These are phyloP conservation scores for Oryza rufipogon DNA, from an alignment of 176 grass and related monocot genomes.

Conservation along the genomic window DNA sequence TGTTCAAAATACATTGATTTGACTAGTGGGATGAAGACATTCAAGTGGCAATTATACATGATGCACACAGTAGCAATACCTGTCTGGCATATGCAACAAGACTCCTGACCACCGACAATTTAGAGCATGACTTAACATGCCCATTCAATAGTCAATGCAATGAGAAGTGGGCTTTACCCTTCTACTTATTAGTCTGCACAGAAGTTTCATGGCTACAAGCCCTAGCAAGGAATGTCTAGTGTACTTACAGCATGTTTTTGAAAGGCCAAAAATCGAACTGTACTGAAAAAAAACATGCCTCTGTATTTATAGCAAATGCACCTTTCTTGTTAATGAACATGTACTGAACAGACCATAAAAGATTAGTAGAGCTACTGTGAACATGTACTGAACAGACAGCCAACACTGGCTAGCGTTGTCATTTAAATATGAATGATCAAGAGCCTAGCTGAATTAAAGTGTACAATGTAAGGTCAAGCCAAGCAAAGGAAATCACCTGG, in stretches of 20 bases:
- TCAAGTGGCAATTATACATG: constrained; percentile 10
- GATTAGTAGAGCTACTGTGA: neutral
- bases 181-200: neutral
- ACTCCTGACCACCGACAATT: neutral
- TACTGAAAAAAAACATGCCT: neutral
- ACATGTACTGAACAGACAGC: neutral
- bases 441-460: neutral
- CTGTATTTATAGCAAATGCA: neutral
- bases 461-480: constrained; percentile 4
- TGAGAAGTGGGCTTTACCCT: neutral
- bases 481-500: constrained; percentile 63
- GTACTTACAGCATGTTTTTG: neutral
- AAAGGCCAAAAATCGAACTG: neutral
- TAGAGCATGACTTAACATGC: constrained; percentile 5
- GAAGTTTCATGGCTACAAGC: neutral
- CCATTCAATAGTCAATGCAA: constrained; percentile 11
- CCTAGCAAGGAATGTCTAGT: neutral
- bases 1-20: constrained; percentile 1
- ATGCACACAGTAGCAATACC: neutral
- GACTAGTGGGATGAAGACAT: constrained; percentile 5
- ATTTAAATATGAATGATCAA: constrained; percentile 8
- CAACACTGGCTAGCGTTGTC: neutral
- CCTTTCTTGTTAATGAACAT: constrained; percentile 24
- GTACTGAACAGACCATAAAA: neutral
- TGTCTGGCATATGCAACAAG: neutral